Conservation (phyloP, 805 yeast species). For the Saturnispora saitoi region DNA sequence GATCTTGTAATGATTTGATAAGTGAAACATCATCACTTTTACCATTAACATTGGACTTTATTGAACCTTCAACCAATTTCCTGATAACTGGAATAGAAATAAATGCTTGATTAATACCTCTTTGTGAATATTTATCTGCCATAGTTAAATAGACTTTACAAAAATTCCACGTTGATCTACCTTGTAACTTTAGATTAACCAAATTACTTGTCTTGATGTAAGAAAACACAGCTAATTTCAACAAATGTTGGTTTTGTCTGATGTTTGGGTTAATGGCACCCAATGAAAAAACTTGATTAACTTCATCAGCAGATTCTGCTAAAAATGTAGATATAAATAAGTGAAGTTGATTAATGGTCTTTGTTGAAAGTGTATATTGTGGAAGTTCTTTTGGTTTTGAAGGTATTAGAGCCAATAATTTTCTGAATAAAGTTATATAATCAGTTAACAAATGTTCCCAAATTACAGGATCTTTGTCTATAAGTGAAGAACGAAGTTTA, state of each 20-base stretch:
- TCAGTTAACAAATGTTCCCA: conserved; percentile 68
- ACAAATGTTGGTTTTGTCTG: conserved; percentile 37
- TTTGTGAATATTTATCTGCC: conserved; percentile 22
- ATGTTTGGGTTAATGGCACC: conserved; percentile 72
- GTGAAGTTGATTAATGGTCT: conserved; percentile 51
- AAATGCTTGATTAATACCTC: conserved; percentile 23
- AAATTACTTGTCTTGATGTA: conserved; percentile 45
- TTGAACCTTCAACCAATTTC: conserved; percentile 46
- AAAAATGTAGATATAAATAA: conserved; percentile 49
- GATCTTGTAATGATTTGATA: conserved; percentile 41
- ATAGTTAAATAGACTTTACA: conserved; percentile 42
- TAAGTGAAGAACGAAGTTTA: conserved; percentile 62
- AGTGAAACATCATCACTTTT: conserved; percentile 43
- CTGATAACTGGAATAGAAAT: conserved; percentile 34
- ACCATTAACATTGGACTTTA: conserved; percentile 39
- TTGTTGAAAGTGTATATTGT: conserved; percentile 33
- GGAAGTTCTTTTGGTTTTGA: conserved; percentile 17
- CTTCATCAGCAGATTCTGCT: conserved; percentile 53
- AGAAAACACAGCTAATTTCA: conserved; percentile 44
- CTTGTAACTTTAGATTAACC: conserved; percentile 46
- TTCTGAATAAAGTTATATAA: conserved; percentile 46
- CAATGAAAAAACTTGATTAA: conserved; percentile 51
- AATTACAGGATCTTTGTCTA: conserved; percentile 76
- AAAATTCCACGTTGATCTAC: conserved; percentile 59
- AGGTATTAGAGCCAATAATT: conserved; percentile 28